phyloP scores from a whole-genome alignment of 1,284 basidiomycete species.

The Apiotrichum porosum region DNA sequence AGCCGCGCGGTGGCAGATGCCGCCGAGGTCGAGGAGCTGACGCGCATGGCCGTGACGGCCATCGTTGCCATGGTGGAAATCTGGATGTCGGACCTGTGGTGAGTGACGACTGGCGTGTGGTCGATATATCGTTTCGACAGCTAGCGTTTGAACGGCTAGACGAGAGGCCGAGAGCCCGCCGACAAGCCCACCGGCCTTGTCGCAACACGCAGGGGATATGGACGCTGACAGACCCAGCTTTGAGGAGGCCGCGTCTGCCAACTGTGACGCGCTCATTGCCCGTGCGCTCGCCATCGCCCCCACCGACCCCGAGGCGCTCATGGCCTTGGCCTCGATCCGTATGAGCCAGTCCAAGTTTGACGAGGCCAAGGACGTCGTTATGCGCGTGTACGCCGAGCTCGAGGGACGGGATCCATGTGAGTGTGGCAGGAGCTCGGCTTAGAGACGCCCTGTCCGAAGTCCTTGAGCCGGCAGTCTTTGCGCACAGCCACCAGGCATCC shows the following conservation, averaged over 20 bases:
- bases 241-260: slow-evolving; percentile 56
- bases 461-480: too few relatives aligned
- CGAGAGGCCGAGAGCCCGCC: too few relatives aligned
- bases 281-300: slow-evolving; percentile 71
- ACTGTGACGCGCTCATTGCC: slow-evolving; percentile 70
- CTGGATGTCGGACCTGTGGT: slow-evolving; percentile 97
- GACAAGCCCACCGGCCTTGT: too few relatives aligned
- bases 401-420: slow-evolving; percentile 68
- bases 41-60: slow-evolving; percentile 71
- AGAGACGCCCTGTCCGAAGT: too few relatives aligned
- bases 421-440: too few relatives aligned
- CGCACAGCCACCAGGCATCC: too few relatives aligned
- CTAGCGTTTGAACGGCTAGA: too few relatives aligned
- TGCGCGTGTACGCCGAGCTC: slow-evolving; percentile 67
- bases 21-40: slow-evolving; percentile 57
- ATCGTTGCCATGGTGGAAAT: slow-evolving; percentile 89
- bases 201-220: too few relatives aligned
- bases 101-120: too few relatives aligned
- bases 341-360: slow-evolving; percentile 80
- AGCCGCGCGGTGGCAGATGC: slow-evolving; percentile 56
- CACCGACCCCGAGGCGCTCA: slow-evolving; percentile 71
- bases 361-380: slow-evolving; percentile 67
- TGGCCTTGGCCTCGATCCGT: slow-evolving; percentile 78
- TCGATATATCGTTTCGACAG: too few relatives aligned
- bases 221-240: slow-evolving; percentile 55